Evolutionary conservation across 2,329 filamentous ascomycete species (phyloP), one percentile per base, ranked within the genome.

Genomic region (Teratosphaeria gauchensis): DNA sequence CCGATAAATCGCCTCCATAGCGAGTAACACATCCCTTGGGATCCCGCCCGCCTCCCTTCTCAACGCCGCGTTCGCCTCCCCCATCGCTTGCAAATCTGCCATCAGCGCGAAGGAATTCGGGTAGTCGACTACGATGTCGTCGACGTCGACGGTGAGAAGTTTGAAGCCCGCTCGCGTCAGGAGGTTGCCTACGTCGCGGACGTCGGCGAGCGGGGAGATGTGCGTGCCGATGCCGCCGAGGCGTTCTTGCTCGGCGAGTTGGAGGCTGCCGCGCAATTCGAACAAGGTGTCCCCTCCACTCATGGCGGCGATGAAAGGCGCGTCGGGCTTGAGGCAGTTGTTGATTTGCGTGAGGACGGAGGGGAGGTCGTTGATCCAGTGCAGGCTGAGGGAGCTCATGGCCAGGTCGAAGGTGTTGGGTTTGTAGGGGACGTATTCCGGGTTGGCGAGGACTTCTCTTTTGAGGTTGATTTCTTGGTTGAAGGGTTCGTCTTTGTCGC

Each of bases 341-440:
- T 96, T 95, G 71, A 96, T 87, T 70, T 95, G 90, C 1, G 85
- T 80, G 1, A 99, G 81, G 11, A 95, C 78, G 1, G 88, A 89
- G 0, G 94, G 94, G 4, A 99, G 83, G 73, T 99, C 90, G 72
- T 99, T 99, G 79, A 96, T 88, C 94, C 94, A 99, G 75, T 99
- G 94, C 71, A 99, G 79, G 59, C 88, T 92, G 60, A 96, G 77
- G 58, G 88, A 95, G 71, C 90, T 95, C 62, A 99, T 78, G 11
- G 96, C 89, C 5, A 95, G 84, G 72, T 97, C 92, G 72, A 96
- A 97, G 3, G 86, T 84, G 64, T 85, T 82, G 4, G 88, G 77
- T 54, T 83, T 83, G 71, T 87, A 96, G 0, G 90, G 90, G 0
- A 96, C 77, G 2, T 83, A 81, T 72, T 92, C 90, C 56, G 88